Evolutionary conservation across 139 green algal species (phyloP), one percentile per base, ranked within the genome.

Genomic region (Pleodorina starrii): DNA sequence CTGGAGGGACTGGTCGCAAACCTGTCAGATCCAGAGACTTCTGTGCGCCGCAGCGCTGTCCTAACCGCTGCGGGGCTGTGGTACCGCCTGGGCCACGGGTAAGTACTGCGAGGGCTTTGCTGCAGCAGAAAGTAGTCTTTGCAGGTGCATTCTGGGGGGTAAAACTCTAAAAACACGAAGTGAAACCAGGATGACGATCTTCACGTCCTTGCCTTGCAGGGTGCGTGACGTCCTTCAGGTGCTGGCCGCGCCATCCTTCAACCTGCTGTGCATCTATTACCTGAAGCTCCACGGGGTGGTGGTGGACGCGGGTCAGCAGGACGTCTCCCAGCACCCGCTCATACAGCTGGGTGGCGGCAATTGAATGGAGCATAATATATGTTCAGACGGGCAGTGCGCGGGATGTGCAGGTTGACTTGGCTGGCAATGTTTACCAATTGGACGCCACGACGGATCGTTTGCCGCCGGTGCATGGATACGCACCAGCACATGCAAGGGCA

Each of bases 221-320:
- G 82, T 88, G 32, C 82, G 82, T 9, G 82, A 88, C 66, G 82
- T 88, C 1, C 66, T 88, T 21, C 82, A 88, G 66, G 82, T 88
- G 5, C 66, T 79, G 9, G 82, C 82, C 0, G 21, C 32, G 17
- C n/a, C 14, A 3, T 80, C 66, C 19, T 88, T 51, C 82, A 68
- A 88, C 82, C 68, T 88, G 32, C 82, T 88, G 0, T 88, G 82
- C 82, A 69, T 88, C 2, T 88, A 88, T 32, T 88, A 54, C 36
- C 68, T 88, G 42, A 88, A 88, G 44, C 66, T 80, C 11, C 82
- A 80, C n/a, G 66, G 66, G 0, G 66, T 88, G 2, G 40, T 35
- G 17, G 66, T 79, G 44, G 21, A 9, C 14, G 32, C 43, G 10
- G 32, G 32, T 6, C 59, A 51, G 17, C 14, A 54, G n/a, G 40